phyloP scores from a whole-genome alignment of 129 eudicot species.

The Artemisia annua region DNA sequence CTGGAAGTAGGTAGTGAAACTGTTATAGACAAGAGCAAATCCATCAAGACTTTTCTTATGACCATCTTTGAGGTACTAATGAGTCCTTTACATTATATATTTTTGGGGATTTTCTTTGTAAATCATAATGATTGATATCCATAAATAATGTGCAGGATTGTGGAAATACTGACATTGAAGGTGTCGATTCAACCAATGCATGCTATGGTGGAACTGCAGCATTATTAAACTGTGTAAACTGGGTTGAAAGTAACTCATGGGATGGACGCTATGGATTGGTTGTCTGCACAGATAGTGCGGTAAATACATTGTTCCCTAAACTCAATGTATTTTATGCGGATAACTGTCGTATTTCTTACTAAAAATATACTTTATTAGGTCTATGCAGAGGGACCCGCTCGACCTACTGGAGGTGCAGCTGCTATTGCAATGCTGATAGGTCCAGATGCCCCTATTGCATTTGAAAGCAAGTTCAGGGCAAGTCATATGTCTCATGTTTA shows the following conservation, averaged over 20 bases:
- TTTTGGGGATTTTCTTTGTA: neutral
- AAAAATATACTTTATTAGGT: slow-evolving; percentile 46
- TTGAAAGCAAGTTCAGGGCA: slow-evolving; percentile 96
- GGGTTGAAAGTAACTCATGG: slow-evolving; percentile 97
- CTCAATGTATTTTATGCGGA: neutral
- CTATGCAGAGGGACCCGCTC: slow-evolving; percentile 97
- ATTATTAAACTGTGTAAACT: slow-evolving; percentile 86
- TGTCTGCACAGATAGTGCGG: slow-evolving; percentile 98
- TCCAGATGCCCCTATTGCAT: slow-evolving; percentile 88
- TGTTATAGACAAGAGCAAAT: slow-evolving; percentile 95
- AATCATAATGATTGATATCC: neutral
- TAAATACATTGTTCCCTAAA: slow-evolving; percentile 25
- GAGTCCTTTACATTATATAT: neutral
- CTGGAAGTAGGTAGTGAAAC: slow-evolving; percentile 99
- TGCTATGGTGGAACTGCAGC: slow-evolving; percentile 99
- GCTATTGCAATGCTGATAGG: slow-evolving; percentile 96
- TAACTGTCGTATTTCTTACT: slow-evolving; percentile 5
- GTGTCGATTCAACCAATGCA: slow-evolving; percentile 95
- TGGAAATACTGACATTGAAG: slow-evolving; percentile 97
- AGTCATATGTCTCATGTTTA: slow-evolving; percentile 95
- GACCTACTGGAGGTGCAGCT: slow-evolving; percentile 99
- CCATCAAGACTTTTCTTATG: slow-evolving; percentile 95
- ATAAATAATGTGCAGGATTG: neutral
- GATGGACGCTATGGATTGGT: slow-evolving; percentile 94
- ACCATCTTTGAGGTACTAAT: slow-evolving; percentile 62